A percentile compares a stretch with the other conserved stretches of the same genome.
Evolutionary conservation across 306 rosid genomes (phyloP).

Genomic region (Echinosophora koreensis): DNA sequence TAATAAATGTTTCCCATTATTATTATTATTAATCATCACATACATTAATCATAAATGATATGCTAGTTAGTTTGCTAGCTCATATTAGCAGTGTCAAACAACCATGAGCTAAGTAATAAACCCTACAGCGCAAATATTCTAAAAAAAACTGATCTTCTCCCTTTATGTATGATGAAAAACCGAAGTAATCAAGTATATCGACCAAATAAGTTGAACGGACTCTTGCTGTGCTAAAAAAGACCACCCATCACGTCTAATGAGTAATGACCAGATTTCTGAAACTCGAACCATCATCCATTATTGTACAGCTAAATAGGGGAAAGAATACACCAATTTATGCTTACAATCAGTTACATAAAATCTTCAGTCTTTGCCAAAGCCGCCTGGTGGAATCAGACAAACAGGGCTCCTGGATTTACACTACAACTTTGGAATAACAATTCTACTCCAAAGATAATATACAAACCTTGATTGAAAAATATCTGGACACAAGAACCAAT

Average conservation of each 20-base stretch:
- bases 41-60: too few species aligned
- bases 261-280: not conserved
- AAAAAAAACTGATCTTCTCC: not conserved
- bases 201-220: not conserved
- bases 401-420: slow-evolving; percentile 48
- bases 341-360: slow-evolving; percentile 47
- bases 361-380: slow-evolving; percentile 44
- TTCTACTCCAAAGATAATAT: slow-evolving; percentile 51
- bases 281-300: slow-evolving; percentile 33
- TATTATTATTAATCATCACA: too few species aligned
- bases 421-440: slow-evolving; percentile 44
- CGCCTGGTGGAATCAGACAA: slow-evolving; percentile 32
- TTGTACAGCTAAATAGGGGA: slow-evolving; percentile 21
- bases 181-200: not conserved
- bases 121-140: too few species aligned
- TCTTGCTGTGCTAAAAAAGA: not conserved
- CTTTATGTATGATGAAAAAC: not conserved
- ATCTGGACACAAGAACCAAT: slow-evolving; percentile 44
- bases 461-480: slow-evolving; percentile 50
- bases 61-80: too few species aligned
- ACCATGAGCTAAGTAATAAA: too few species aligned
- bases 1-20: too few species aligned
- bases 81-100: too few species aligned
- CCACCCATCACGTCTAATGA: not conserved
- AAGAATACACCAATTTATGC: slow-evolving; percentile 44